Evolutionary conservation across 768 basidiomycete species (phyloP).

Genomic region (Psilocybe tampanensis): DNA sequence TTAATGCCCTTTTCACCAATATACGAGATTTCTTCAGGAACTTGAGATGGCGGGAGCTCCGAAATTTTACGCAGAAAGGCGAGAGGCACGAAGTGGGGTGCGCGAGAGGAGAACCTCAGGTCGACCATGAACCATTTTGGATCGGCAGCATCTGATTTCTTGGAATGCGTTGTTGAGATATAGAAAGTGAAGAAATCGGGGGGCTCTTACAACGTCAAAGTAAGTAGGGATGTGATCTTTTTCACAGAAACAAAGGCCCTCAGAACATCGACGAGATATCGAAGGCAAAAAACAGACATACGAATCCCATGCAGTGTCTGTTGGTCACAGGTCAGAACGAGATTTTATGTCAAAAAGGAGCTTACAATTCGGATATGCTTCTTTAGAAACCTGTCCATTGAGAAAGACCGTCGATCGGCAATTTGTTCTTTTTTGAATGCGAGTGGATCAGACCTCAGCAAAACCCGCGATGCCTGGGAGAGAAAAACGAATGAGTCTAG

Average conservation of each 20-base stretch:
- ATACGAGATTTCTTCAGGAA: conserved; percentile 64
- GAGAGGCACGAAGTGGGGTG: conserved; percentile 76
- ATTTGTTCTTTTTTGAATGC: not conserved
- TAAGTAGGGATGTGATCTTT: conserved; percentile 79
- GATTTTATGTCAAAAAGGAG: conserved; percentile 1
- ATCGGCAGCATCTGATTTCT: conserved; percentile 75
- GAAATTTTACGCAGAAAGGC: conserved; percentile 72
- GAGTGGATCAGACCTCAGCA: conserved; percentile 58
- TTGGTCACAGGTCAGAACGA: not conserved
- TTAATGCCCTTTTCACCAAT: conserved; percentile 61
- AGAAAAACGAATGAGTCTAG: conserved; percentile 5
- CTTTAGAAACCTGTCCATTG: conserved; percentile 70
- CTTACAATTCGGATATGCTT: conserved; percentile 91
- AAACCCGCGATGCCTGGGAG: conserved; percentile 74
- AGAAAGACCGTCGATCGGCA: conserved; percentile 7
- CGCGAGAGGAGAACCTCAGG: conserved; percentile 64
- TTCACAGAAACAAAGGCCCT: not conserved
- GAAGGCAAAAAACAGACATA: conserved; percentile 35
- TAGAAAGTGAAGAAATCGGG: not conserved
- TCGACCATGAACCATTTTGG: conserved; percentile 97
- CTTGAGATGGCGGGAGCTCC: conserved; percentile 31
- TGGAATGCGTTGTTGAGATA: no score
- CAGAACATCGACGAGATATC: not conserved
- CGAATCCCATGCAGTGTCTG: conserved; percentile 92
- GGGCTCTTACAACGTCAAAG: conserved; percentile 60